These are phyloP conservation scores for Kentomonas sorsogonicus DNA, from an alignment of 208 protist species.

Conservation along the genomic window DNA sequence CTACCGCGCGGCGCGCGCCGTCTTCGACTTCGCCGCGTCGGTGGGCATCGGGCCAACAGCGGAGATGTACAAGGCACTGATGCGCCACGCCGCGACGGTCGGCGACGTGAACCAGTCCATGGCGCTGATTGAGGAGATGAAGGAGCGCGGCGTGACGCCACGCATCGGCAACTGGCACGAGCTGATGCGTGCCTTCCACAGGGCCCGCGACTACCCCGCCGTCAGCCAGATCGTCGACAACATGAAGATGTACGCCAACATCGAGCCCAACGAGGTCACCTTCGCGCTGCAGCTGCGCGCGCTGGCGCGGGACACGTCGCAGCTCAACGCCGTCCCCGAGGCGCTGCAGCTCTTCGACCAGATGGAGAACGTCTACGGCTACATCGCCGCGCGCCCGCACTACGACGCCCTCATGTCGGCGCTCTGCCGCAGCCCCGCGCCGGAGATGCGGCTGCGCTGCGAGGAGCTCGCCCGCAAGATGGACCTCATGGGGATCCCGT, in stretches of 20 bases:
- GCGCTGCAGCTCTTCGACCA: slow-evolving; percentile 88
- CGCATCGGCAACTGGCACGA: slow-evolving; percentile 91
- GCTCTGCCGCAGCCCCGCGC: slow-evolving; percentile 62
- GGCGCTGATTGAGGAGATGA: slow-evolving; percentile 87
- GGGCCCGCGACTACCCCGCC: slow-evolving; percentile 75
- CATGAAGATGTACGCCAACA: slow-evolving; percentile 92
- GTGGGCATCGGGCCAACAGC: slow-evolving; percentile 71
- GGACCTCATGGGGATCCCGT: slow-evolving; percentile 85
- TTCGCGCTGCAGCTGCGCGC: slow-evolving; percentile 79
- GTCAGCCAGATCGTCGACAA: slow-evolving; percentile 82
- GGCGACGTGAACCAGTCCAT: slow-evolving; percentile 73
- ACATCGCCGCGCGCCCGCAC: slow-evolving; percentile 77
- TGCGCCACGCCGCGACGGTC: slow-evolving; percentile 49
- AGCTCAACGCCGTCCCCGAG: slow-evolving; percentile 72
- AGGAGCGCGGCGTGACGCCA: slow-evolving; percentile 71
- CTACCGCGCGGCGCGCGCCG: slow-evolving; percentile 46
- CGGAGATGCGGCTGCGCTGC: slow-evolving; percentile 82
- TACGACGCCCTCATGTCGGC: slow-evolving; percentile 85
- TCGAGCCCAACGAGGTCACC: slow-evolving; percentile 87
- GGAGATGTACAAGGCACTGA: slow-evolving; percentile 81
- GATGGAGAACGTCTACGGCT: slow-evolving; percentile 89
- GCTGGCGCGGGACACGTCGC: slow-evolving; percentile 59
- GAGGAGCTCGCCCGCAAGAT: slow-evolving; percentile 87
- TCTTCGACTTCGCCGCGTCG: slow-evolving; percentile 66
- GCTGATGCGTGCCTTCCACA: slow-evolving; percentile 80